Evolutionary conservation across 73 alveolate species (phyloP).

Genomic region (Diophrys sp.): DNA sequence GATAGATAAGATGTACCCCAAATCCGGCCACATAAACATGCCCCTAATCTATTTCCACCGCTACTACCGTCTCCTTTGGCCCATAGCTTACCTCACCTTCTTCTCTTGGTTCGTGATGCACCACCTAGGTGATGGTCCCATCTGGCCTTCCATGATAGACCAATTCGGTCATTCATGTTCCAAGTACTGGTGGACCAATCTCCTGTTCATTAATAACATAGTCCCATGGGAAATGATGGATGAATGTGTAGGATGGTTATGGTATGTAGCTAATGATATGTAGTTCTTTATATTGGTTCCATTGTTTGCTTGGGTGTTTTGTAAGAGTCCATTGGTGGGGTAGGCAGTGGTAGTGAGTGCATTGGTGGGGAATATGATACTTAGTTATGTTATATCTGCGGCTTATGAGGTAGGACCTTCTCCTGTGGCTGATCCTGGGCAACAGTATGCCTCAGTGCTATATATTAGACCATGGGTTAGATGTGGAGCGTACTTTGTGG

Average conservation of each 20-base stretch:
- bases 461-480: conserved; percentile 30
- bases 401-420: not conserved
- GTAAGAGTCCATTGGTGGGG: conserved; percentile 10
- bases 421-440: not conserved
- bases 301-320: not conserved
- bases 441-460: not conserved
- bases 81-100: not conserved
- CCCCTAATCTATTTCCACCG: conserved; percentile 30
- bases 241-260: conserved; percentile 28
- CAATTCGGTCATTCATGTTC: conserved; percentile 4
- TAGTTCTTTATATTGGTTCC: conserved; percentile 28
- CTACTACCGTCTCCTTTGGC: conserved; percentile 6
- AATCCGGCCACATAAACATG: not conserved
- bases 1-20: conserved; percentile 2
- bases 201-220: conserved; percentile 24
- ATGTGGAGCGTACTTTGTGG: conserved; percentile 25
- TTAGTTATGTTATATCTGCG: not conserved
- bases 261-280: conserved; percentile 45
- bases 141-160: not conserved
- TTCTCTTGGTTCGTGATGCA: not conserved
- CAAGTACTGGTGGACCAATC: conserved; percentile 41
- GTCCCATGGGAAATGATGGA: conserved; percentile 8
- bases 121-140: conserved; percentile 33
- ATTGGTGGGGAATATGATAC: not conserved
- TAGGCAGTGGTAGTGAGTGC: not conserved